Base-by-base conservation (phyloP, 768 basidiomycete genomes). In the Tremella yokohamensis region DNA sequence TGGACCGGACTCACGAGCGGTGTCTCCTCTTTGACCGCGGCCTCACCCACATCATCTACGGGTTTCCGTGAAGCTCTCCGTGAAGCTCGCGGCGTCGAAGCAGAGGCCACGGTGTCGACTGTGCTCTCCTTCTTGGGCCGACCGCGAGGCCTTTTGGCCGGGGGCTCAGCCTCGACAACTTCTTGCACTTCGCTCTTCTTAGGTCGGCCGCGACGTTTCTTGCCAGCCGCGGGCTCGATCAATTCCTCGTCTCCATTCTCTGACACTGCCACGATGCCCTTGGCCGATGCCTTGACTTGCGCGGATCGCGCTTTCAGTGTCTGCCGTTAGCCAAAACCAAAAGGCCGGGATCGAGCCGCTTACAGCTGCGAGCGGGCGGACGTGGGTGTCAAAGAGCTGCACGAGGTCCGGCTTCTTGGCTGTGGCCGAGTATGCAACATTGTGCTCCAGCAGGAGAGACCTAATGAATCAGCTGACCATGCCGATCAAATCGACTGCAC, bases 341-440 rank as follows among this genome's bases (percentile, higher is more conserved):
- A 40, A 39, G 51, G 37, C 44, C 40, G 34, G n/a, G 9, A n/a
- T 8, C 1, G 42, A 40, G 24, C 6, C 11, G 68, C 68, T 50
- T 24, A 71, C 73, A 8, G 56, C n/a, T 38, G 69, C 71, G 49
- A 65, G 59, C n/a, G 63, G 54, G 20, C 55, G 29, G n/a, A 76
- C 66, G 13, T 66, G 24, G 2, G 56, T 34, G 26, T 72, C 64
- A 47, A 76, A 76, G 2, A 58, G 55, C 20, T 61, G 45, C 1
- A 76, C 57, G 2, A 76, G 60, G 37, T 74, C 75, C 8, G 69
- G 67, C 56, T 76, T 76, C 58, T 73, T 76, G 7, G 64, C 62
- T 12, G 61, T 48, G 3, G 66, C 56, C 13, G 68, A 49, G 40
- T 57, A 58, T 1, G 49, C 45, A 11, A 69, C 54, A n/a, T 56